These are phyloP conservation scores for Ogataea corticis DNA, from an alignment of 805 yeast species.

Conservation along the genomic window DNA sequence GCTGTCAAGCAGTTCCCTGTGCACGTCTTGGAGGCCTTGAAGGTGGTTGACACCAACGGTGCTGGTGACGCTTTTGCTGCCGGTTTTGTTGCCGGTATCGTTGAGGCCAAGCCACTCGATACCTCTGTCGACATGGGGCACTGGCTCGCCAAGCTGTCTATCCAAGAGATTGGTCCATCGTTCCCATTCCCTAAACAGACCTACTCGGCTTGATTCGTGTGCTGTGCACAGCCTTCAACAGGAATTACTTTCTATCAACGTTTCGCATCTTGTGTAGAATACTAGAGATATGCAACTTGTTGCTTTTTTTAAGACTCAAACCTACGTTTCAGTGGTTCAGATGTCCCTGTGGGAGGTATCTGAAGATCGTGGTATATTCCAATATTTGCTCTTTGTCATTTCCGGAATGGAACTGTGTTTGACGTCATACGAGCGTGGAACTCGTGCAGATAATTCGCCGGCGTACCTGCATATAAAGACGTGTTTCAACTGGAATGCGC, in stretches of 20 bases:
- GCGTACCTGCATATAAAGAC: constrained; percentile 3
- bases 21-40: constrained; percentile 61
- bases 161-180: constrained; percentile 93
- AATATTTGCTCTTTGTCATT: too few relatives aligned
- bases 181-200: constrained; percentile 78
- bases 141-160: constrained; percentile 91
- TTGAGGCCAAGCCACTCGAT: constrained; percentile 62
- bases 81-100: constrained; percentile 89
- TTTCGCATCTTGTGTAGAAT: background rate
- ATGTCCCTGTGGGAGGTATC: too few relatives aligned
- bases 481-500: constrained; percentile 2
- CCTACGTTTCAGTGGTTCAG: too few relatives aligned
- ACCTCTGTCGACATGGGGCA: constrained; percentile 81
- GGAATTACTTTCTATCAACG: background rate
- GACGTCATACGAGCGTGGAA: constrained; percentile 3
- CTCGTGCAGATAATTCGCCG: background rate
- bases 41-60: constrained; percentile 93
- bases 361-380: too few relatives aligned
- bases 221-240: constrained; percentile 4
- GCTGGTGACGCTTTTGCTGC: constrained; percentile 99
- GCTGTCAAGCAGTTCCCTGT: constrained; percentile 61
- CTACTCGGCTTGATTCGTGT: constrained; percentile 33
- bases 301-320: too few relatives aligned
- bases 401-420: background rate
- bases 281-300: background rate